phyloP scores from a whole-genome alignment of 2,329 filamentous ascomycete species.

The Scedosporium aurantiacum region DNA sequence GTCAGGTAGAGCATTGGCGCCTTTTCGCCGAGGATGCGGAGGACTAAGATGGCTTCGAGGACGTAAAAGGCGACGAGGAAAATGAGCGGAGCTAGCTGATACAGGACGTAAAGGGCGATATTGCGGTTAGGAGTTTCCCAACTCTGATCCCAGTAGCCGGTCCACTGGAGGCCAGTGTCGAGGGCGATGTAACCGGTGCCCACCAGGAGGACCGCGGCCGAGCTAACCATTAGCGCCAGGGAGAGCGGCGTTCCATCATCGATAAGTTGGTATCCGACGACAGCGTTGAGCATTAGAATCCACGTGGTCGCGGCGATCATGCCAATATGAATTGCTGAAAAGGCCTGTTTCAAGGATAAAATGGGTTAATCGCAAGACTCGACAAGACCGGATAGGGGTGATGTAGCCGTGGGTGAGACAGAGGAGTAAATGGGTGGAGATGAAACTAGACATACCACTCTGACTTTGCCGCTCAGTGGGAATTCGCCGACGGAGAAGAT shows the following conservation, averaged over 20 bases:
- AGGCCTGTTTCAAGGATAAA: constrained; percentile 45
- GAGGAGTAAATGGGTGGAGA: neutral
- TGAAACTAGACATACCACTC: constrained; percentile 50
- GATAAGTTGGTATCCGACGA: constrained; percentile 85
- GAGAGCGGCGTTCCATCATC: constrained; percentile 88
- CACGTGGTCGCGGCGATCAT: constrained; percentile 80
- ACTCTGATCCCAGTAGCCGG: constrained; percentile 60
- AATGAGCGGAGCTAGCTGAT: constrained; percentile 78
- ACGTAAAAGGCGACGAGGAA: constrained; percentile 84
- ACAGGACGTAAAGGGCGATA: constrained; percentile 86
- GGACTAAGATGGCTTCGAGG: constrained; percentile 72
- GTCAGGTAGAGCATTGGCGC: constrained; percentile 86
- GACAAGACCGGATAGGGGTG: neutral
- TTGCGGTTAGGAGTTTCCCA: constrained; percentile 51
- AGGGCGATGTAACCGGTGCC: constrained; percentile 93
- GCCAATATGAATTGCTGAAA: constrained; percentile 82
- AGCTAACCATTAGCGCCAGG: constrained; percentile 60
- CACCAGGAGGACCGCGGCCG: constrained; percentile 63
- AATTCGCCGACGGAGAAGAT: constrained; percentile 93
- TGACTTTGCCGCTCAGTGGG: constrained; percentile 57
- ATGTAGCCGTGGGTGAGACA: neutral
- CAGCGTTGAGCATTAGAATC: constrained; percentile 82
- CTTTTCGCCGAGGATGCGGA: constrained; percentile 75
- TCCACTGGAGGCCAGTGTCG: constrained; percentile 83
- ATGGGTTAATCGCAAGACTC: constrained; percentile 12